phyloP scores from a whole-genome alignment of 306 rosid species.

The Corylus avellana region DNA sequence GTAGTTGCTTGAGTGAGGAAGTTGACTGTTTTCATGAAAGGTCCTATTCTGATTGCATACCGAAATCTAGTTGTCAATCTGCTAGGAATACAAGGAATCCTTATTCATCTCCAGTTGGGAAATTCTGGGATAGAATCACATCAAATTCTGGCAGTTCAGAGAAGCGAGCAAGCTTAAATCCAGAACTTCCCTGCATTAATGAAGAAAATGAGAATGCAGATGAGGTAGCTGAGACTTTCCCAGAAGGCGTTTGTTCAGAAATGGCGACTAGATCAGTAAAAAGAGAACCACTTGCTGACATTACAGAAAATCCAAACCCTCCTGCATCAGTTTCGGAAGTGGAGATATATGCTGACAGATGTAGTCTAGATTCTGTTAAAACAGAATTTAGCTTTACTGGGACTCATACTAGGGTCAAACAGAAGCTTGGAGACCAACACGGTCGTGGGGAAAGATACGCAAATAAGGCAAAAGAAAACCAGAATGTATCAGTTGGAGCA shows the following conservation, averaged over 20 bases:
- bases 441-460: slow-evolving; percentile 41
- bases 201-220: slow-evolving; percentile 86
- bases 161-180: slow-evolving; percentile 57
- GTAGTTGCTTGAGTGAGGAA: slow-evolving; percentile 25
- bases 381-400: slow-evolving; percentile 49
- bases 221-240: slow-evolving; percentile 53
- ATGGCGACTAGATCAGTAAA: slow-evolving; percentile 34
- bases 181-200: slow-evolving; percentile 82
- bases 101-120: slow-evolving; percentile 60
- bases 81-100: slow-evolving; percentile 43
- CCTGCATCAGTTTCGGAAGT: slow-evolving; percentile 54
- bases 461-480: slow-evolving; percentile 54
- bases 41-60: slow-evolving; percentile 60
- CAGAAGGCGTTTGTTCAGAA: slow-evolving; percentile 37
- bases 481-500: slow-evolving; percentile 46
- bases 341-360: slow-evolving; percentile 36
- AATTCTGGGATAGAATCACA: slow-evolving; percentile 69
- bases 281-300: slow-evolving; percentile 63
- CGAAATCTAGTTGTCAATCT: slow-evolving; percentile 36
- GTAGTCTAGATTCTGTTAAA: slow-evolving; percentile 50
- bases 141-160: slow-evolving; percentile 62
- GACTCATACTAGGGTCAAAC: slow-evolving; percentile 48
- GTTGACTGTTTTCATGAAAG: slow-evolving; percentile 32
- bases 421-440: slow-evolving; percentile 47
- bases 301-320: slow-evolving; percentile 45